Percentiles rank a stretch among this genome's conserved stretches.
These are phyloP conservation scores for Fusarium acutatum DNA, from an alignment of 2,329 filamentous ascomycete species.

Conservation along the genomic window DNA sequence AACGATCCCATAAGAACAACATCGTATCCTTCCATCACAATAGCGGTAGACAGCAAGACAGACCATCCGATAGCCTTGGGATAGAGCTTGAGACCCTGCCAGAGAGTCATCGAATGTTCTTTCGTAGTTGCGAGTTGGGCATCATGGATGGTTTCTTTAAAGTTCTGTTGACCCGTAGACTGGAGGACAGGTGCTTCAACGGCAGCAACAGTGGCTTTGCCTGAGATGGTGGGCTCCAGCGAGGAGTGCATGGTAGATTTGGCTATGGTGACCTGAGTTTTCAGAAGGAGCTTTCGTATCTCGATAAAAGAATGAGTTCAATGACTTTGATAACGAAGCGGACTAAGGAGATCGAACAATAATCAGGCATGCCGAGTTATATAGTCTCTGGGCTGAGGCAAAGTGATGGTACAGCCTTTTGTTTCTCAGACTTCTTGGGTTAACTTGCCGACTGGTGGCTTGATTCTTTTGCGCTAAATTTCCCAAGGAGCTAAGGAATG, in stretches of 20 bases:
- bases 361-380: background rate
- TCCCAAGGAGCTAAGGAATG: background rate
- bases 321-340: background rate
- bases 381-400: background rate
- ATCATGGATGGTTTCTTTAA: slow-evolving; percentile 1
- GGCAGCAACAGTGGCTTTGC: background rate
- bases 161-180: background rate
- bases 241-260: background rate
- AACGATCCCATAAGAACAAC: slow-evolving; percentile 32
- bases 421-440: background rate
- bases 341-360: background rate
- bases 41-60: slow-evolving; percentile 26
- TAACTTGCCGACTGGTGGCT: background rate
- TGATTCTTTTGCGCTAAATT: background rate
- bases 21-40: slow-evolving; percentile 37
- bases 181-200: background rate
- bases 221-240: background rate
- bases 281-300: background rate
- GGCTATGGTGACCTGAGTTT: background rate
- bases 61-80: slow-evolving; percentile 33
- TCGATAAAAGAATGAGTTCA: background rate
- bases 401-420: background rate
- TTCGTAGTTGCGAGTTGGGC: slow-evolving; percentile 13
- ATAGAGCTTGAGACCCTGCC: slow-evolving; percentile 17
- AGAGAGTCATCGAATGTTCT: slow-evolving; percentile 47